phyloP scores from a whole-genome alignment of 2,329 filamentous ascomycete genomes.

The Ophiocordyceps camponoti-leonardi region DNA sequence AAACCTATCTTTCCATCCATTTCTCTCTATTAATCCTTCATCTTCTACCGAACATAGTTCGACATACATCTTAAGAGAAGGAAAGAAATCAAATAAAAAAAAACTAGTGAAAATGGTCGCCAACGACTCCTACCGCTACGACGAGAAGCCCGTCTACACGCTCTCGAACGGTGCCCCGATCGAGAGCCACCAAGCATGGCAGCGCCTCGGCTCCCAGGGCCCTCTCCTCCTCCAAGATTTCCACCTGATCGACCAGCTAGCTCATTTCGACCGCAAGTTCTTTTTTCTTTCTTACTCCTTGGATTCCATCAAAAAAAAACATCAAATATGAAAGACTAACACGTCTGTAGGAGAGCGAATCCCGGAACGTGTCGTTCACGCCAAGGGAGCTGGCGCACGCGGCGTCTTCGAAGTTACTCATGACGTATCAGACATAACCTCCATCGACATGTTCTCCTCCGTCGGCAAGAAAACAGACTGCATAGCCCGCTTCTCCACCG shows the following conservation, averaged over 20 bases:
- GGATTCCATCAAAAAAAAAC: too few relatives aligned
- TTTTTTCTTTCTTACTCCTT: not conserved
- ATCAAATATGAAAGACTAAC: too few relatives aligned
- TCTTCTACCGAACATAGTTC: too few relatives aligned
- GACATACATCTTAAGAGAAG: too few relatives aligned
- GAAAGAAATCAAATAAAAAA: too few relatives aligned
- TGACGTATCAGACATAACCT: slow-evolving; percentile 37
- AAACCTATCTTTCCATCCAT: too few relatives aligned
- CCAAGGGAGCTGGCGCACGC: slow-evolving; percentile 23
- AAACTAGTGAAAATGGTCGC: slow-evolving; percentile 16
- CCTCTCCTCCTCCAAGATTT: slow-evolving; percentile 48
- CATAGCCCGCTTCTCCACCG: slow-evolving; percentile 53
- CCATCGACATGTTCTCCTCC: slow-evolving; percentile 32
- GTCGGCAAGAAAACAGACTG: slow-evolving; percentile 37
- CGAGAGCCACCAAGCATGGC: slow-evolving; percentile 27
- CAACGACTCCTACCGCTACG: slow-evolving; percentile 33
- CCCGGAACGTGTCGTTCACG: slow-evolving; percentile 24
- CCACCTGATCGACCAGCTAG: slow-evolving; percentile 45
- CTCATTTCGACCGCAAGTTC: slow-evolving; percentile 28
- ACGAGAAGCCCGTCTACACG: slow-evolving; percentile 40
- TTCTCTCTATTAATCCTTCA: too few relatives aligned
- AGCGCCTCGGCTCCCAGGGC: slow-evolving; percentile 36
- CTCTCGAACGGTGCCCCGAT: slow-evolving; percentile 42
- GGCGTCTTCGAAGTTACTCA: slow-evolving; percentile 43
- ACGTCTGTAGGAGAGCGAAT: slow-evolving; percentile 20